Evolutionary conservation across 371 early-diverging fungal species (phyloP).

Genomic region (Basidiobolus meristosporus): DNA sequence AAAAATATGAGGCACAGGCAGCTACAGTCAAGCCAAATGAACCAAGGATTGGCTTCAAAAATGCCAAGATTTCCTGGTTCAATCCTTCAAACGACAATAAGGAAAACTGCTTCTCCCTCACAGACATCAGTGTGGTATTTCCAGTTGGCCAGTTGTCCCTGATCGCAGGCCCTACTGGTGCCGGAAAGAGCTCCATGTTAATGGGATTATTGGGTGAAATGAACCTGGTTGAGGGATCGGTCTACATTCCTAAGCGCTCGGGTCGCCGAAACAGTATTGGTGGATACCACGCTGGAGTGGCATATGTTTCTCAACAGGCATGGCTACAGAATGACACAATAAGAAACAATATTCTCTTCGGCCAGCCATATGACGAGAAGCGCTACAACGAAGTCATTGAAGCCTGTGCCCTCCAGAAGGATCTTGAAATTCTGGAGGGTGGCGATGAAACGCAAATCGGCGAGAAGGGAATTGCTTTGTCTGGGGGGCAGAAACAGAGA

Average conservation of each 20-base stretch:
- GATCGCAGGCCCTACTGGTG: slow-evolving; percentile 33
- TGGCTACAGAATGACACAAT: slow-evolving; percentile 78
- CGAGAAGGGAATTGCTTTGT: slow-evolving; percentile 60
- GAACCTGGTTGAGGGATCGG: slow-evolving; percentile 21
- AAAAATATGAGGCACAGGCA: slow-evolving; percentile 7
- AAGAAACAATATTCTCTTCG: slow-evolving; percentile 73
- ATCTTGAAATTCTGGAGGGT: slow-evolving; percentile 56
- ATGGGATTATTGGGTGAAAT: slow-evolving; percentile 44
- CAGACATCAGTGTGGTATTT: slow-evolving; percentile 23
- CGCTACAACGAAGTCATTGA: slow-evolving; percentile 45
- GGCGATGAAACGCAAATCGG: slow-evolving; percentile 89
- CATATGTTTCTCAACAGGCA: slow-evolving; percentile 63
- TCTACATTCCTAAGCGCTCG: slow-evolving; percentile 16
- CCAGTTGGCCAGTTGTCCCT: slow-evolving; percentile 31
- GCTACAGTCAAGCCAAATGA: slow-evolving; percentile 4
- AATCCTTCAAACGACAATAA: slow-evolving; percentile 9
- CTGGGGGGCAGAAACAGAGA: slow-evolving; percentile 64
- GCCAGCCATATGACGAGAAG: slow-evolving; percentile 31
- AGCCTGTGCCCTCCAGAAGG: slow-evolving; percentile 41
- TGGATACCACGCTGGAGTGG: slow-evolving; percentile 29
- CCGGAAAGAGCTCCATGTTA: slow-evolving; percentile 47
- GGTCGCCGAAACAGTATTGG: slow-evolving; percentile 12
- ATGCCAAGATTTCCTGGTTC: slow-evolving; percentile 23
- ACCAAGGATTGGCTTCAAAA: slow-evolving; percentile 20
- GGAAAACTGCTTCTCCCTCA: slow-evolving; percentile 16